These are phyloP conservation scores for Volvox africanus DNA, from an alignment of 139 green algal species.

Conservation along the genomic window DNA sequence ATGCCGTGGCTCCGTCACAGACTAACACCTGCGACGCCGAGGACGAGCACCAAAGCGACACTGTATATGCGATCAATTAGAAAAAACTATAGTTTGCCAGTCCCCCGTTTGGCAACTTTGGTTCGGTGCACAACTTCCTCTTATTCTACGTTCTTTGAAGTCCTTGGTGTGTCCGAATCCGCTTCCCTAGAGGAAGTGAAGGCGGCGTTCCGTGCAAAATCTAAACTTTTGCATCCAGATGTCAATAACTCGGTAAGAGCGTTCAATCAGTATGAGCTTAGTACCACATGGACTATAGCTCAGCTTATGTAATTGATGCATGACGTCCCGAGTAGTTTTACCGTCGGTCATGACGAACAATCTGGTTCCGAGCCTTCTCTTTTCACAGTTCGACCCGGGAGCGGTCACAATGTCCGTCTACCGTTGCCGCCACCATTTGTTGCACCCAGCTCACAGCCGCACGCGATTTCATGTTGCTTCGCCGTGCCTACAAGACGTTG, in stretches of 20 bases:
- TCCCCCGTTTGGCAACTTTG: neutral
- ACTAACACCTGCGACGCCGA: neutral
- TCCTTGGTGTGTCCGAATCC: slow-evolving; percentile 61
- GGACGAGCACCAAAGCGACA: neutral
- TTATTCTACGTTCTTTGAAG: slow-evolving; percentile 1
- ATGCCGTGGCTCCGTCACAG: neutral
- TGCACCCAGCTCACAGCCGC: slow-evolving; percentile 13
- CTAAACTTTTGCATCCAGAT: slow-evolving; percentile 74
- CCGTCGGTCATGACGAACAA: no score
- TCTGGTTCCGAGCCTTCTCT: no score
- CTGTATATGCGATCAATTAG: neutral
- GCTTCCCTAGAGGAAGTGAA: slow-evolving; percentile 70
- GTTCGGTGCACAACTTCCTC: neutral
- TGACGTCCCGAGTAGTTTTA: no score
- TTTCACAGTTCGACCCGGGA: no score
- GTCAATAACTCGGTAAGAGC: slow-evolving; percentile 54
- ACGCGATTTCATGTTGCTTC: slow-evolving; percentile 42
- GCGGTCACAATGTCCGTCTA: no score
- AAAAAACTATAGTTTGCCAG: neutral
- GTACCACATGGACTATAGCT: no score
- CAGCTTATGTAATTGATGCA: no score
- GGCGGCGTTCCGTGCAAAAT: slow-evolving; percentile 62
- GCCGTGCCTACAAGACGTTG: slow-evolving; percentile 34
- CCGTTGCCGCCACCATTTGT: no score
- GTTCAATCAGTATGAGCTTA: neutral